phyloP scores from a whole-genome alignment of 179 eudicot genomes.

The Silene coronaria region DNA sequence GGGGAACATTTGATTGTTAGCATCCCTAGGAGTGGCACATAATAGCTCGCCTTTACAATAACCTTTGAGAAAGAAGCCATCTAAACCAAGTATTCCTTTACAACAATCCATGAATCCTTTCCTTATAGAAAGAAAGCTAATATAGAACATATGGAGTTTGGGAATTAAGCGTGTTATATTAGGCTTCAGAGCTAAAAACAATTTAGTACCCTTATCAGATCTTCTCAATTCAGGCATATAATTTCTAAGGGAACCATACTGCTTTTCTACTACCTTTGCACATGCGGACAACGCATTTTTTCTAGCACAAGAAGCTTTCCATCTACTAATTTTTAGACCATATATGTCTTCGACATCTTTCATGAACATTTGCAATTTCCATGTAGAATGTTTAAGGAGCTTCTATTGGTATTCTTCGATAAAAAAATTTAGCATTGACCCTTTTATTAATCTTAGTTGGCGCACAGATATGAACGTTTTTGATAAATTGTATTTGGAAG shows the following conservation, averaged over 20 bases:
- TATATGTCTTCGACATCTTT: background rate
- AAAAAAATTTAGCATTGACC: slow-evolving; percentile 4
- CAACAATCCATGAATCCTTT: slow-evolving; percentile 6
- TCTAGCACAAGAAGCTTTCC: slow-evolving; percentile 4
- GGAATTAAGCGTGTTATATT: background rate
- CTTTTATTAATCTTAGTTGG: too few relatives aligned
- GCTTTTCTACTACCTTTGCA: slow-evolving; percentile 3
- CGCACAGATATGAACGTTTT: background rate
- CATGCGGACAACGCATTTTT: slow-evolving; percentile 3
- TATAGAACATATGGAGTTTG: slow-evolving; percentile 13
- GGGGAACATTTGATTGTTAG: too few relatives aligned
- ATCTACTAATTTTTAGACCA: background rate
- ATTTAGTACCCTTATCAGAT: slow-evolving; percentile 4
- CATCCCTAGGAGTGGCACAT: too few relatives aligned
- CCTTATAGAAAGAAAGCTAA: background rate
- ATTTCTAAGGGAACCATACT: background rate
- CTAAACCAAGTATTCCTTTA: slow-evolving; percentile 9
- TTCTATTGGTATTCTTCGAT: slow-evolving; percentile 10
- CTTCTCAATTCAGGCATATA: background rate
- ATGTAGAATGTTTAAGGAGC: slow-evolving; percentile 14
- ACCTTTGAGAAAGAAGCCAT: slow-evolving; percentile 13
- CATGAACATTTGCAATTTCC: slow-evolving; percentile 5
- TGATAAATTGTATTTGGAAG: background rate
- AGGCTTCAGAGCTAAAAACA: background rate
- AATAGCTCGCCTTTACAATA: slow-evolving; percentile 1